phyloP scores from a whole-genome alignment of 306 rosid genomes.

The Begonia loranthoides region DNA sequence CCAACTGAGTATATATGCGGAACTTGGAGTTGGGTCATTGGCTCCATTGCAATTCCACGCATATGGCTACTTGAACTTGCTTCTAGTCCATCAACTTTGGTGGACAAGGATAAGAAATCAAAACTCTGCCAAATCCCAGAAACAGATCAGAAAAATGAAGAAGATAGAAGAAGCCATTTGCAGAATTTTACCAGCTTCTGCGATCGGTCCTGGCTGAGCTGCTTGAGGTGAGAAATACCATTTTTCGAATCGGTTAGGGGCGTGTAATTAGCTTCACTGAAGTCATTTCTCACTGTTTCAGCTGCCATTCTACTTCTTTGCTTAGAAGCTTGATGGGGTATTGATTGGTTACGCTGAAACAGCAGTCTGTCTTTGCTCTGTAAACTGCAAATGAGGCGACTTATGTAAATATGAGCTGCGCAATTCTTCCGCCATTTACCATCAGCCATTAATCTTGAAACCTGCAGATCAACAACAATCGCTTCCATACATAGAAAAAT shows the following conservation, averaged over 20 bases:
- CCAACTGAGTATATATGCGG: constrained; percentile 33
- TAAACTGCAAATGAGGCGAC: constrained; percentile 32
- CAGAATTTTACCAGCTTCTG: constrained; percentile 37
- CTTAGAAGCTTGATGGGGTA: constrained; percentile 25
- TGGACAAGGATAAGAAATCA: constrained; percentile 43
- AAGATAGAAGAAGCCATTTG: not conserved
- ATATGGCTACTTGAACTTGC: constrained; percentile 18
- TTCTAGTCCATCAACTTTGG: constrained; percentile 30
- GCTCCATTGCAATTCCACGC: constrained; percentile 25
- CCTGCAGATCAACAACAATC: constrained; percentile 36
- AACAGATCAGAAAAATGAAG: constrained; percentile 14
- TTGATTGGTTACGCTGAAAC: no score
- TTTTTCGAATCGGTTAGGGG: constrained; percentile 17
- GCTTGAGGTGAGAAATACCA: constrained; percentile 20
- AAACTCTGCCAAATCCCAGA: constrained; percentile 34
- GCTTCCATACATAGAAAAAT: no score
- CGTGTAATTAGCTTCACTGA: constrained; percentile 19
- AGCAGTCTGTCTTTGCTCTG: constrained; percentile 19
- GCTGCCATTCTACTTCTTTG: constrained; percentile 16
- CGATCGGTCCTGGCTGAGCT: constrained; percentile 22
- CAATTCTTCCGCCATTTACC: constrained; percentile 40
- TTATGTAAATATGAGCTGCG: no score
- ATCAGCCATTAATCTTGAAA: no score
- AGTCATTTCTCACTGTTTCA: constrained; percentile 10
- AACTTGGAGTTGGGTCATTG: constrained; percentile 29